Evolutionary conservation across 345 rosid species (phyloP), one percentile per base, ranked within the genome.

Genomic region (Eucalyptus lansdowneana): DNA sequence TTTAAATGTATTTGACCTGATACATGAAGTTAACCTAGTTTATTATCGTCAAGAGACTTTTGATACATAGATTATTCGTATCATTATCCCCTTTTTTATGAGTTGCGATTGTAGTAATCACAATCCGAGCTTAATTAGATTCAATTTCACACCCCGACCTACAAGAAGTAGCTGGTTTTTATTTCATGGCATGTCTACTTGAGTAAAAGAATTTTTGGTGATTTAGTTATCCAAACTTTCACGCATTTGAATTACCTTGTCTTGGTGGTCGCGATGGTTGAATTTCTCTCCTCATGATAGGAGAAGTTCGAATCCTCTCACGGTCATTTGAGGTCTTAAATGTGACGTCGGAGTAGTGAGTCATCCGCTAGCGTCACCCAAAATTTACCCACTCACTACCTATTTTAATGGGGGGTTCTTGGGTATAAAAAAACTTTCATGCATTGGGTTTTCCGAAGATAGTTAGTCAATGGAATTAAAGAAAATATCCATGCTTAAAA

Each of bases 201-300:
- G 40, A 72, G 45, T 10, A 6, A 37, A 72, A 37, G 8, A 3
- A 2, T 76, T 21, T 72, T 37, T 2, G 2, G 7, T 11, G 8
- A 17, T 34, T 3, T 19, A 34, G 11, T 9, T 69, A 31, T 72
- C 22, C 8, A 0, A 37, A 40, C 12, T 72, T 37, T 37, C 24
- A 6, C 0, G 3, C 8, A 6, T 72, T 65, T 3, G 37, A 1
- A 45, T 11, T 11, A 45, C n/a, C n/a, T 1, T 45, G 4, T 45
- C 11, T 45, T 45, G 4, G 49, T 45, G 11, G 49, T 0, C 11
- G 10, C 11, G 49, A 45, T 45, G 0, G 11, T 45, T 45, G 0
- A 11, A 11, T 45, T 11, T 10, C 11, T 45, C 11, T 45, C 11
- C 10, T 1, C 49, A 10, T 0, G 4, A 45, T 1, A 0, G 1